Evolutionary conservation across 2,329 filamentous ascomycete genomes (phyloP), one percentile per base, ranked within the genome.

Genomic region (Ophiostoma piceae): DNA sequence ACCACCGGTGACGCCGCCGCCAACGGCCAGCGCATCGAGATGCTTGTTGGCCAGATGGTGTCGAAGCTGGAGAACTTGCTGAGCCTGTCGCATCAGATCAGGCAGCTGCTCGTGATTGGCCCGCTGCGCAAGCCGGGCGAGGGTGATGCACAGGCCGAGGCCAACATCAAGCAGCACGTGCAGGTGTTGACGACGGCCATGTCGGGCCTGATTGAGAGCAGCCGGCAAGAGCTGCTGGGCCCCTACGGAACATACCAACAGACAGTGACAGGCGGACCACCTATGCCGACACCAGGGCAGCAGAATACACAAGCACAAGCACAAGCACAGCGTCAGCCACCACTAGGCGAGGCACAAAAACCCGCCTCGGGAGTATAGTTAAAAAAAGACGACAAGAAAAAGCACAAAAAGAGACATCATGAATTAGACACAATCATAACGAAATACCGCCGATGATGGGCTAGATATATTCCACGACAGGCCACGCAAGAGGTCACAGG

Each of bases 61-160:
- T 6, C 78, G 74, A 79, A 79, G 9, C 73, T 79, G 39, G 77
- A 85, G 71, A 80, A 83, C 71, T 77, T 85, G 3, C 78, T 84
- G 3, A 75, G 77, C 37, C 76, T 85, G 14, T 84, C 79, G 22
- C 80, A 83, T 51, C 80, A 82, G 72, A 78, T 85, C 70, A 83
- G 84, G 72, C 80, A 82, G 69, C 77, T 85, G 32, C 84, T 83
- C 82, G 78, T 84, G 12, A 79, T 81, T 69, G 83, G 84, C 1
- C 80, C 83, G 0, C 76, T 85, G 32, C 79, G 79, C 70, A 78
- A 77, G 65, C 78, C 82, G 3, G 81, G 80, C 62, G 80, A 83
- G 67, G 80, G 80, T 51, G 79, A 80, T 68, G 77, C 75, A 64
- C 77, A 79, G 72, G 77, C 77, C 35, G 77, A 78, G 69, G 73